Percentiles rank a stretch among this genome's conserved stretches.
phyloP scores from a whole-genome alignment of 768 basidiomycete species.

The Mycena olivaceomarginata region DNA sequence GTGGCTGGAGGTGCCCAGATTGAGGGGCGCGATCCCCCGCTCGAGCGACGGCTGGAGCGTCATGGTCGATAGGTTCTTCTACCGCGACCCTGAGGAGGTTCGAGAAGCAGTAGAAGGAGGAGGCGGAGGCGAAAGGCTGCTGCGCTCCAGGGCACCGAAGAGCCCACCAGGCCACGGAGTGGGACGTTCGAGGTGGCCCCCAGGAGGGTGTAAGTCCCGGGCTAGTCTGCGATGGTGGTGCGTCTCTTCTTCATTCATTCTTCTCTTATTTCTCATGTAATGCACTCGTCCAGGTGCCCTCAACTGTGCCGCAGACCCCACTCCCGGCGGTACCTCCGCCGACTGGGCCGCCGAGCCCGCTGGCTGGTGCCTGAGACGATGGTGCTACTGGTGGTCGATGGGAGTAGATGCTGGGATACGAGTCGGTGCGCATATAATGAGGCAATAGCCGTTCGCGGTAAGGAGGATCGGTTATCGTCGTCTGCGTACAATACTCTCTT shows the following conservation, averaged over 20 bases:
- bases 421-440: too few species aligned
- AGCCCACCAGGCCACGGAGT: constrained; percentile 74
- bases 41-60: constrained; percentile 96
- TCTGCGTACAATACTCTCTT: not conserved
- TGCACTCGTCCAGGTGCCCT: constrained; percentile 72
- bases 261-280: not conserved
- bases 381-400: constrained; percentile 58
- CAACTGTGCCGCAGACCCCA: constrained; percentile 88
- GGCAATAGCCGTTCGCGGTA: too few species aligned
- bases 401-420: too few species aligned
- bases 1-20: constrained; percentile 98
- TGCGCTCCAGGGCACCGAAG: constrained; percentile 73
- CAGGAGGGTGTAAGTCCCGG: constrained; percentile 87
- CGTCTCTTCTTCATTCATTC: constrained; percentile 43
- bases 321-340: constrained; percentile 63
- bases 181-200: constrained; percentile 85
- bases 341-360: constrained; percentile 95
- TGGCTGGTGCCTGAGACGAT: constrained; percentile 66
- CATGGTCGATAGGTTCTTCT: constrained; percentile 99
- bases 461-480: too few species aligned
- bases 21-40: constrained; percentile 95
- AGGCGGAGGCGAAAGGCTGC: constrained; percentile 90
- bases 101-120: constrained; percentile 97
- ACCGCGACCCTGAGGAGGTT: constrained; percentile 99
- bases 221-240: constrained; percentile 79